Percentiles rank a stretch among this genome's conserved stretches.
Conservation (phyloP, 192 early-diverging fungal species). For the Allomyces javanicus region DNA sequence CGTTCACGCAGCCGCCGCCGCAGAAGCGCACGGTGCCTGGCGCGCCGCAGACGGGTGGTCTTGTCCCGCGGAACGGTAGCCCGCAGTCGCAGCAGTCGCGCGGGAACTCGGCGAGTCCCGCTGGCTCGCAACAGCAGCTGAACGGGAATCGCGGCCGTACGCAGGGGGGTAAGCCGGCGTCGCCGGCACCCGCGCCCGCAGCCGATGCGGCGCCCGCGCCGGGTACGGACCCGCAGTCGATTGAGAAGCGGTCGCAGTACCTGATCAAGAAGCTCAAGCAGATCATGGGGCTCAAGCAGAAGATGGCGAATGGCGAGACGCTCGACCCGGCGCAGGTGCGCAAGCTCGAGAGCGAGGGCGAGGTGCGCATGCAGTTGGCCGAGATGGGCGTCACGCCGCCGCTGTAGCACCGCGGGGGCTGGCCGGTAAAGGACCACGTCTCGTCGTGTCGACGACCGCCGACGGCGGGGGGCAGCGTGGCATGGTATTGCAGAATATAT, state of each 20-base stretch:
- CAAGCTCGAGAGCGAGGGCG: not conserved
- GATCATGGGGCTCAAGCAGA: conserved; percentile 68
- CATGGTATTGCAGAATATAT: too few species aligned
- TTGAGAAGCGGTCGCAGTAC: conserved; percentile 67
- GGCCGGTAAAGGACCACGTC: too few species aligned
- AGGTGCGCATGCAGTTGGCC: not conserved
- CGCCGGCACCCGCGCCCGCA: conserved; percentile 9
- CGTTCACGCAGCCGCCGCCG: conserved; percentile 4
- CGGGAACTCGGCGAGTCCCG: conserved; percentile 6
- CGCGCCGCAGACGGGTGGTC: conserved; percentile 19
- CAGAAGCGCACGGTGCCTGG: conserved; percentile 22
- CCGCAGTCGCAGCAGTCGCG: conserved; percentile 11
- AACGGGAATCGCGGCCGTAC: conserved; percentile 7
- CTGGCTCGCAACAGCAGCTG: conserved; percentile 7
- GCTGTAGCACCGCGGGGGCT: too few species aligned
- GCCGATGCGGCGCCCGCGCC: conserved; percentile 8
- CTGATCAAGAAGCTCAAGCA: conserved; percentile 83
- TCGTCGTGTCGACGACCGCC: too few species aligned
- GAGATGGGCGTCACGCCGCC: not conserved
- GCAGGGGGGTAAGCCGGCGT: conserved; percentile 10
- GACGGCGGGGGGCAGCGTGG: too few species aligned
- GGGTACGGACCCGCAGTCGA: conserved; percentile 29
- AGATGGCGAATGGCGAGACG: conserved; percentile 48
- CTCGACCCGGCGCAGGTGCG: conserved; percentile 63
- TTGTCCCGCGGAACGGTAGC: conserved; percentile 11